Conservation (phyloP, 2,329 filamentous ascomycete genomes). For the Aspergillus awamori region DNA sequence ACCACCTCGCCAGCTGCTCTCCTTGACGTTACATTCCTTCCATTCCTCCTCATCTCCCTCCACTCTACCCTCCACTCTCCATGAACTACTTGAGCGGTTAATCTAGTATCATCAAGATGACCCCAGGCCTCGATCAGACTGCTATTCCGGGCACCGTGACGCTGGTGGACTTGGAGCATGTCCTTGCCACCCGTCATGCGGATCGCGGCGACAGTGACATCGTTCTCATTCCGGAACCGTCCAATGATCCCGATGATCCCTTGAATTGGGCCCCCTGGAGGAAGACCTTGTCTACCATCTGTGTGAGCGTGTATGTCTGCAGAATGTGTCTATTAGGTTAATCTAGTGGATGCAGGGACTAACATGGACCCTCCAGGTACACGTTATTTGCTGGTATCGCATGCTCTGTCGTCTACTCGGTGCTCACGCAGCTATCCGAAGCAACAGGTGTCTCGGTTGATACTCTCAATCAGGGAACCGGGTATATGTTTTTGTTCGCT, state of each 20-base stretch:
- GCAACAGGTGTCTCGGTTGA: slow-evolving; percentile 39
- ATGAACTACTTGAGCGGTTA: not conserved
- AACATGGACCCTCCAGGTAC: slow-evolving; percentile 32
- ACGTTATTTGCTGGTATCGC: slow-evolving; percentile 43
- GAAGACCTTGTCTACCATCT: slow-evolving; percentile 47
- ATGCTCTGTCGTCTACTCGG: slow-evolving; percentile 44
- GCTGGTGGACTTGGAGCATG: slow-evolving; percentile 46
- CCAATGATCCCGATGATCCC: slow-evolving; percentile 51
- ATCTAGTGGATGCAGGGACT: too few species aligned
- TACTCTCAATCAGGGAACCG: slow-evolving; percentile 44
- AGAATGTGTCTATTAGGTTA: not conserved
- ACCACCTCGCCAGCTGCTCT: not conserved
- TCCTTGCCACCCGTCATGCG: slow-evolving; percentile 35
- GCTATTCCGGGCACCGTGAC: slow-evolving; percentile 49
- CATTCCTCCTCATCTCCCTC: not conserved
- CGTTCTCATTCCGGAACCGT: slow-evolving; percentile 48
- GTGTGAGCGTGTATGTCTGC: slow-evolving; percentile 43
- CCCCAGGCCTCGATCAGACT: slow-evolving; percentile 29
- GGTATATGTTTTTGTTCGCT: slow-evolving; percentile 46
- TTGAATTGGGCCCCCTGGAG: slow-evolving; percentile 50
- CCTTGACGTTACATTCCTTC: not conserved
- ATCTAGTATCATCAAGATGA: slow-evolving; percentile 23
- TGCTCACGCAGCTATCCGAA: slow-evolving; percentile 40
- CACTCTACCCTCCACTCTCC: not conserved
- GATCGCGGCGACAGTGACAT: slow-evolving; percentile 39